Percentiles rank a stretch among this genome's conserved stretches.
phyloP scores from a whole-genome alignment of 805 yeast species.

The Saccharomycopsis synnaedendra region DNA sequence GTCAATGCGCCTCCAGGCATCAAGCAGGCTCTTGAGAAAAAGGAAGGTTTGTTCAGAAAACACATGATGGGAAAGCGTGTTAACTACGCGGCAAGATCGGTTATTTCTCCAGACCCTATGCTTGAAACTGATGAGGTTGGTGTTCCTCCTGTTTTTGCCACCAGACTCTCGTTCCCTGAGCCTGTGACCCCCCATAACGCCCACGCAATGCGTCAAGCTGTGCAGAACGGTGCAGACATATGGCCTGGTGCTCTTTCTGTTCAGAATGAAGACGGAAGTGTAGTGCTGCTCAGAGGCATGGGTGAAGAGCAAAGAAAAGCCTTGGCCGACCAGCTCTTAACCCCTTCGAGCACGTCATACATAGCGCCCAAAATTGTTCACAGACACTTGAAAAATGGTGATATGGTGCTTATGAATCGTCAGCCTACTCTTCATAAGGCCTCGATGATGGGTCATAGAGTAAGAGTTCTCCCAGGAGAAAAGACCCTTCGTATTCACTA shows the following conservation, averaged over 20 bases:
- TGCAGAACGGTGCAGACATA: conserved; percentile 90
- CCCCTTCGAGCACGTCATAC: conserved; percentile 53
- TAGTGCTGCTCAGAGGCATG: conserved; percentile 79
- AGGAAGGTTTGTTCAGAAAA: conserved; percentile 95
- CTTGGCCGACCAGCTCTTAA: conserved; percentile 83
- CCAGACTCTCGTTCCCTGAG: conserved; percentile 91
- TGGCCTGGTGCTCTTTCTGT: conserved; percentile 99
- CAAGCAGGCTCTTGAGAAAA: conserved; percentile 95
- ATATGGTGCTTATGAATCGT: conserved; percentile 96
- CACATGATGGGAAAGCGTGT: conserved; percentile 99
- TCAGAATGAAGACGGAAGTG: conserved; percentile 88
- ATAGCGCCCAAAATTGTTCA: conserved; percentile 83
- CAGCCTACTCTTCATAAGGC: conserved; percentile 99
- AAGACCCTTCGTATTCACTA: conserved; percentile 93
- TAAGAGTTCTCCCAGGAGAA: conserved; percentile 93
- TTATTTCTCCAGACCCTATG: conserved; percentile 97
- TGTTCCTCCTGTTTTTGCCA: conserved; percentile 97
- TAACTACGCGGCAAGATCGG: conserved; percentile 97
- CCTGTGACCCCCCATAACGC: conserved; percentile 92
- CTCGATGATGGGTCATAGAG: conserved; percentile 99
- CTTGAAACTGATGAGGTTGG: conserved; percentile 97
- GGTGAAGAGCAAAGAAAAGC: conserved; percentile 89
- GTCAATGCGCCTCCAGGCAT: conserved; percentile 74
- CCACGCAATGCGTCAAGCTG: conserved; percentile 85
- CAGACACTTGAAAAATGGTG: conserved; percentile 90